These are phyloP conservation scores for Helotiales sp. DNA, from an alignment of 2,329 filamentous ascomycete genomes.

Conservation along the genomic window DNA sequence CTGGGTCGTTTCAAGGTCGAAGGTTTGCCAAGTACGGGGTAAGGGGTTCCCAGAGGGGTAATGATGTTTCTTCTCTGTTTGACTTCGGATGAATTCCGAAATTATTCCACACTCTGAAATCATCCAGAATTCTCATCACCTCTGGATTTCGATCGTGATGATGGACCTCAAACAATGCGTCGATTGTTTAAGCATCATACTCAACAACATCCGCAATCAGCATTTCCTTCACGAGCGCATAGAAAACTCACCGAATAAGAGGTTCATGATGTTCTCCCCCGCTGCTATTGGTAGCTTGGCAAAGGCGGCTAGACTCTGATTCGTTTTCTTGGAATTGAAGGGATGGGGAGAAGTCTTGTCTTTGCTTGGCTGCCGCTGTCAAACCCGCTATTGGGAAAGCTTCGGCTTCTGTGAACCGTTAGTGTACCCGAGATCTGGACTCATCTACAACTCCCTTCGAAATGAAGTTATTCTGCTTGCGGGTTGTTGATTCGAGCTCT, in stretches of 20 bases:
- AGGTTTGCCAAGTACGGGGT: background rate
- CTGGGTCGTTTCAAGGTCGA: background rate
- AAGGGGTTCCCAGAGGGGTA: background rate
- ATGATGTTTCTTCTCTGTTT: background rate
- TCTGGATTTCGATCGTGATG: background rate
- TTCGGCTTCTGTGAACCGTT: background rate
- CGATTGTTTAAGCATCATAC: too few relatives aligned
- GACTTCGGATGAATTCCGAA: background rate
- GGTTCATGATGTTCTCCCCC: background rate
- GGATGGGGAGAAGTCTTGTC: background rate
- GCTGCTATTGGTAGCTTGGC: background rate
- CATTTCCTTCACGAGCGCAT: too few relatives aligned
- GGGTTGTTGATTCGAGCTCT: too few relatives aligned
- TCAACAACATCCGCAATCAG: too few relatives aligned
- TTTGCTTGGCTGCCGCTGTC: background rate
- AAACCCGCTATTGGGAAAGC: background rate
- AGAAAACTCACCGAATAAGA: too few relatives aligned
- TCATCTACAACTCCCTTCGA: too few relatives aligned
- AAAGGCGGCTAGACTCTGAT: background rate
- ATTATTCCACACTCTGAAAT: too few relatives aligned
- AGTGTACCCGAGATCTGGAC: background rate
- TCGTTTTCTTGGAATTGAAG: background rate
- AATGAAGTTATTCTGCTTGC: too few relatives aligned
- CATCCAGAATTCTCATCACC: background rate
- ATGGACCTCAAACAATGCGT: too few relatives aligned